Base-by-base conservation (phyloP, 768 basidiomycete genomes). In the Cystobasidium ongulense region DNA sequence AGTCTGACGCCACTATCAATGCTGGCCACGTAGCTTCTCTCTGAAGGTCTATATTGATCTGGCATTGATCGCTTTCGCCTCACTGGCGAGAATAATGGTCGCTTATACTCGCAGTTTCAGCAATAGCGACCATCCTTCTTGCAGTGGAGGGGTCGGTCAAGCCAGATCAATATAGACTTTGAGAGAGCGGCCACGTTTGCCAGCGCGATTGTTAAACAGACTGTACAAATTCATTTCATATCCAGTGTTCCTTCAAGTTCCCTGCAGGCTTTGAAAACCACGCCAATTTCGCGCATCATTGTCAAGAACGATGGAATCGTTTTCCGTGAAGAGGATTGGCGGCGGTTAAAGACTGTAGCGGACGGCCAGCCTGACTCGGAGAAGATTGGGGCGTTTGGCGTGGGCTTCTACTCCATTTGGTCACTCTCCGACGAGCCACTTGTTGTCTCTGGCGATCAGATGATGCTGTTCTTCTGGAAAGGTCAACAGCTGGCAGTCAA, bases 391-490 rank as follows among this genome's bases (percentile, higher is more conserved):
- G 88, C 76, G 79, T 91, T 63, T 59, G 77, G 76, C n/a, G 77
- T 76, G 33, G 81, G 79, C 21, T 77, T 80, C 70, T 80, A 77
- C 64, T 77, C 74, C 0, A 72, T 82, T 31, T 81, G 82, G 73
- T 80, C 67, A 35, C 74, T 46, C 29, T 76, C 79, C 65, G 80
- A 83, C 52, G 78, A 79, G 38, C 82, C 82, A 0, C 80, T 83
- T 39, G 84, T 83, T n/a, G 80, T 81, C 62, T 75, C 79, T 86
- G 92, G 87, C 4, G 76, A 77, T 36, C 86, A 90, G 79, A 92
- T 91, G 87, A 95, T 95, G 92, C 89, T 88, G 0, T 97, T 96
- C 80, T 90, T 94, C 80, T 97, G 92, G 92, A 93, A 92, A 80
- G 90, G 76, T 18, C 75, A 78, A 35, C 79, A 79, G 53, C 75